A percentile compares a stretch with the other conserved stretches of the same genome.
These are phyloP conservation scores for Penstemon barbatus DNA, from an alignment of 257 asterid species.

Conservation along the genomic window DNA sequence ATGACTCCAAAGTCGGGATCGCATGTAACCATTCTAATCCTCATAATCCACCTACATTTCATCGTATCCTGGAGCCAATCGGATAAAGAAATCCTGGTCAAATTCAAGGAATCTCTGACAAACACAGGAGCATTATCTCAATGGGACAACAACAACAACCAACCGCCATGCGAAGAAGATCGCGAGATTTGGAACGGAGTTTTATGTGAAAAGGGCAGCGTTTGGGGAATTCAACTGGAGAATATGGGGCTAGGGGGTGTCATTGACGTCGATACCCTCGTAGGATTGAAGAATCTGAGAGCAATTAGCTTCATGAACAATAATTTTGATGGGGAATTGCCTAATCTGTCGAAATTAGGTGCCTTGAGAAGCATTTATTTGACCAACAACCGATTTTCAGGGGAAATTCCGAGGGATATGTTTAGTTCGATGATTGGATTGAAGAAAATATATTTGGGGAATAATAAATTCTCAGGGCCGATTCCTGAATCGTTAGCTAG, in stretches of 20 bases:
- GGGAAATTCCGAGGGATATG: constrained; percentile 30
- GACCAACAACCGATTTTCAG: constrained; percentile 52
- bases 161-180: constrained; percentile 42
- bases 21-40: not conserved
- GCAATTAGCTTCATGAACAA: constrained; percentile 53
- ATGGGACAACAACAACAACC: constrained; percentile 33
- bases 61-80: constrained; percentile 17
- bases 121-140: constrained; percentile 30
- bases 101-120: constrained; percentile 41
- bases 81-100: constrained; percentile 47
- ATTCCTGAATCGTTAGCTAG: constrained; percentile 42
- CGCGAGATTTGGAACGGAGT: constrained; percentile 42
- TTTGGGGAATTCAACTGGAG: constrained; percentile 54
- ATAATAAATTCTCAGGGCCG: constrained; percentile 45
- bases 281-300: constrained; percentile 35
- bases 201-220: constrained; percentile 37
- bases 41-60: constrained; percentile 1
- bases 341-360: constrained; percentile 36
- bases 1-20: constrained; percentile 33
- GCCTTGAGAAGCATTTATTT: constrained; percentile 42
- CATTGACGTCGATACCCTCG: constrained; percentile 48
- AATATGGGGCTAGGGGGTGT: constrained; percentile 48
- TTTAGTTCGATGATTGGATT: constrained; percentile 48
- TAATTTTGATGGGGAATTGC: constrained; percentile 47
- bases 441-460: constrained; percentile 57